Base-by-base conservation (phyloP, 495 filamentous ascomycete species). In the Penicillium malachiteum region DNA sequence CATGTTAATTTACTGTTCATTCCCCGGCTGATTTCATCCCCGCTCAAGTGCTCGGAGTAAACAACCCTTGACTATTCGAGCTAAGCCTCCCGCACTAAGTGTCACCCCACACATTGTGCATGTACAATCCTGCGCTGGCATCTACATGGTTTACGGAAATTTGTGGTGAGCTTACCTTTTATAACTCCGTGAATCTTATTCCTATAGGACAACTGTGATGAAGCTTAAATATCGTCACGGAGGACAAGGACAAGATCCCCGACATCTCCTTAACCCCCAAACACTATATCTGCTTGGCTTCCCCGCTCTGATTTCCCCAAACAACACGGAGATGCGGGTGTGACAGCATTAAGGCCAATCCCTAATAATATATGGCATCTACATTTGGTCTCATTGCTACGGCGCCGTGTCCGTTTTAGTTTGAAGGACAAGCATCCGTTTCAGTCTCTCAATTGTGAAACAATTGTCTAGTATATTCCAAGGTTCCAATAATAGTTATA, bases 231-330 rank as follows among this genome's bases (percentile, higher is more conserved):
- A 26, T 26, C 21, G 21, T 26, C 21, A 26, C 21, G 21, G 21
- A 26, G 21, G 21, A 26, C 21, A 26, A 26, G 21, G 21, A 26
- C 21, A 10, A 31, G 6, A 26, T 13, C 32, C 46, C 49, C 55
- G 44, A 39, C 33, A 54, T 54, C 6, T 43, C 21, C 2, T 26
- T 26, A 26, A 26, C 21, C 21, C 39, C 32, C 45, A 17, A 14
- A 21, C 50, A 45, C 50, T 2, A 3, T 11, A 8, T 44, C 30
- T 30, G 5, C 31, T 16, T 16, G n/a, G 12, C 16, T 42, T 55
- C 47, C 41, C 57, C 57, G 50, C 52, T 30, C 50, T 32, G 42
- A 52, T 57, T 52, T 59, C 62, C 30, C 26, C 49, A 62, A 55
- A 61, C 52, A 58, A 54, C 62, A 61, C 58, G 58, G 62, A 38